Percentiles rank a stretch among this genome's conserved stretches.
Evolutionary conservation across 202 grass and related monocot genomes (phyloP).

Genomic region (Schoenoplectus tabernaemontani): DNA sequence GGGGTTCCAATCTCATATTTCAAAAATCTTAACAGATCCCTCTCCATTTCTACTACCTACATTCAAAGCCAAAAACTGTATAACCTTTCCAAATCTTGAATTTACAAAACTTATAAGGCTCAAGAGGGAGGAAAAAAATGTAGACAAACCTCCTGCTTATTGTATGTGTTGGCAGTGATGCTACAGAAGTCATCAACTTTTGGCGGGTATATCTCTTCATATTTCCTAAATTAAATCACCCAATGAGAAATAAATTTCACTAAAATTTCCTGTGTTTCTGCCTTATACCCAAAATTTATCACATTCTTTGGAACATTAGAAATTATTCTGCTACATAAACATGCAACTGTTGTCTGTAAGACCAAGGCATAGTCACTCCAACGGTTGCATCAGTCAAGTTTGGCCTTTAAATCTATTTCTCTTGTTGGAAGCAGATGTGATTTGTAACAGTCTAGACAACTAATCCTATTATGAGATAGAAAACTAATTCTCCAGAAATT

Average conservation of each 20-base stretch:
- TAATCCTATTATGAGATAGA: neutral
- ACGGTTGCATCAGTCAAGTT: neutral
- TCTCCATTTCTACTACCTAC: constrained; percentile 60
- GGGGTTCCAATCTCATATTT: constrained; percentile 70
- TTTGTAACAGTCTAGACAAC: neutral
- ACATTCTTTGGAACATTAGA: neutral
- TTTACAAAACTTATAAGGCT: neutral
- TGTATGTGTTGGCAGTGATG: constrained; percentile 75
- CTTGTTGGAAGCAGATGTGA: neutral
- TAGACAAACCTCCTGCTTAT: constrained; percentile 36
- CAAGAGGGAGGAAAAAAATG: neutral
- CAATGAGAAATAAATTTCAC: neutral
- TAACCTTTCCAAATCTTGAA: neutral
- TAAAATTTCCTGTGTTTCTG: neutral
- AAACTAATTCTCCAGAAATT: neutral
- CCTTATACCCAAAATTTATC: neutral
- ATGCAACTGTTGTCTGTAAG: neutral
- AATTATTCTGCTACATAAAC: too few species aligned
- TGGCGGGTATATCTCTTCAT: constrained; percentile 59
- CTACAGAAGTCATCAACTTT: constrained; percentile 62
- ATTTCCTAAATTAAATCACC: constrained; percentile 39
- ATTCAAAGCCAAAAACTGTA: neutral
- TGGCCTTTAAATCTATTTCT: neutral
- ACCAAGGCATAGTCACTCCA: neutral
- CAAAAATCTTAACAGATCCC: constrained; percentile 48